phyloP scores from a whole-genome alignment of 495 filamentous ascomycete genomes.

The Tuber magnatum region DNA sequence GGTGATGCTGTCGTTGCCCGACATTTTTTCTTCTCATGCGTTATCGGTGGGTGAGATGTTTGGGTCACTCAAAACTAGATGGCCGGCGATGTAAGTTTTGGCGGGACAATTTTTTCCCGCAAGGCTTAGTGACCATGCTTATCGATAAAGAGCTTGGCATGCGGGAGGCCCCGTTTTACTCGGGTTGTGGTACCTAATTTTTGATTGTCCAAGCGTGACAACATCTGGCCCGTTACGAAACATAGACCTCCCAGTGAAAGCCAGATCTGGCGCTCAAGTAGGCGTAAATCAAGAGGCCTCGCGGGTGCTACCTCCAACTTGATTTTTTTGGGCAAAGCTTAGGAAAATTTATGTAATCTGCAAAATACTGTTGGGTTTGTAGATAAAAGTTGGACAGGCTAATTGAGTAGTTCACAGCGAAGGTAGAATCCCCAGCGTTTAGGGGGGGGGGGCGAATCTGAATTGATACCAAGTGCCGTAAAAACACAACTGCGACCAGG shows the following conservation, averaged over 20 bases:
- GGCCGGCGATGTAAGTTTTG: slow-evolving; percentile 14
- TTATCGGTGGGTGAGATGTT: background rate
- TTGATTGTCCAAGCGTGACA: background rate
- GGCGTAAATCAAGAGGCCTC: background rate
- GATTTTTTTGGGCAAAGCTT: background rate
- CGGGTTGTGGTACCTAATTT: background rate
- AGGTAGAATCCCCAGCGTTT: background rate
- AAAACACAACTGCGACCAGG: background rate
- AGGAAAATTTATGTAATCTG: background rate
- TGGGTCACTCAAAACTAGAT: background rate
- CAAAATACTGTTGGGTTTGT: background rate
- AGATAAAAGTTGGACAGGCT: background rate
- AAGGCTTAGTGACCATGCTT: slow-evolving; percentile 16
- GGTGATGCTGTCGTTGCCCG: slow-evolving; percentile 3
- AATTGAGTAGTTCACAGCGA: background rate
- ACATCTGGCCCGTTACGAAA: background rate
- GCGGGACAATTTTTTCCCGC: slow-evolving; percentile 9
- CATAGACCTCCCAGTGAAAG: background rate
- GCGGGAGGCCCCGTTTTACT: background rate
- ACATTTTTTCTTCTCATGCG: background rate
- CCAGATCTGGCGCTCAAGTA: background rate
- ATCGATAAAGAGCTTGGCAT: slow-evolving; percentile 25
- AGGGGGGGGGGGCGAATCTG: background rate
- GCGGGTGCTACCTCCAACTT: background rate
- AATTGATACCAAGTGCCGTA: background rate